Conservation (phyloP, 768 basidiomycete species). For the Cantharellus cinnabarinus region DNA sequence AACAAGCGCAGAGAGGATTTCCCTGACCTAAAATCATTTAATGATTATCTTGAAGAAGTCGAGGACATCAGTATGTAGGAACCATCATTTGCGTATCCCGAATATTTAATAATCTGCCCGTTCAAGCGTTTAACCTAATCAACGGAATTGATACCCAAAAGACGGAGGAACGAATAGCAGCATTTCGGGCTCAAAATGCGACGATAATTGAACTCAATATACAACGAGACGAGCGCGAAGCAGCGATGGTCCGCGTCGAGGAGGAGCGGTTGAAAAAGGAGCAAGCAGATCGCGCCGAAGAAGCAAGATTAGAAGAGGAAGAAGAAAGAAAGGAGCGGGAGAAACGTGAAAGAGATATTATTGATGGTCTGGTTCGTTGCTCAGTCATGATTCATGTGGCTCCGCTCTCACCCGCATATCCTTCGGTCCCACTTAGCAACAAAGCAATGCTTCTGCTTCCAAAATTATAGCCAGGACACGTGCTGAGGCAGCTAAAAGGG, state of each 20-base stretch:
- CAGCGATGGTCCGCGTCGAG: conserved; percentile 48
- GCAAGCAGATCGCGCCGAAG: conserved; percentile 45
- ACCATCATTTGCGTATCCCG: conserved; percentile 8
- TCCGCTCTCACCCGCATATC: background rate
- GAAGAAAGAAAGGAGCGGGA: conserved; percentile 60
- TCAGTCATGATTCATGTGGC: background rate
- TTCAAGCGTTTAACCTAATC: conserved; percentile 80
- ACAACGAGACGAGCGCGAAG: conserved; percentile 62
- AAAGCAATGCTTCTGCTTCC: conserved; percentile 41
- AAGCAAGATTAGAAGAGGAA: conserved; percentile 47
- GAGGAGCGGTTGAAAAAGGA: conserved; percentile 62
- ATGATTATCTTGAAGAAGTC: conserved; percentile 90
- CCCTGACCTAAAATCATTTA: conserved; percentile 52
- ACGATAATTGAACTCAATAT: conserved; percentile 66
- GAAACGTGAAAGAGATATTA: conserved; percentile 49
- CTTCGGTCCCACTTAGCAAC: conserved; percentile 3
- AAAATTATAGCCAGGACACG: conserved; percentile 44
- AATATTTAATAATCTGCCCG: background rate
- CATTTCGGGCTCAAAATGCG: conserved; percentile 64
- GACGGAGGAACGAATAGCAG: conserved; percentile 68
- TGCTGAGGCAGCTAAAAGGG: conserved; percentile 32
- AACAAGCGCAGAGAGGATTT: conserved; percentile 92
- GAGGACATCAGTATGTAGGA: conserved; percentile 60
- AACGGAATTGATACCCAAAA: conserved; percentile 61
- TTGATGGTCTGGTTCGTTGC: conserved; percentile 53